Percentiles rank a stretch among this genome's conserved stretches.
phyloP scores from a whole-genome alignment of 352 stramenopile species.

The Phytophthora vignae region DNA sequence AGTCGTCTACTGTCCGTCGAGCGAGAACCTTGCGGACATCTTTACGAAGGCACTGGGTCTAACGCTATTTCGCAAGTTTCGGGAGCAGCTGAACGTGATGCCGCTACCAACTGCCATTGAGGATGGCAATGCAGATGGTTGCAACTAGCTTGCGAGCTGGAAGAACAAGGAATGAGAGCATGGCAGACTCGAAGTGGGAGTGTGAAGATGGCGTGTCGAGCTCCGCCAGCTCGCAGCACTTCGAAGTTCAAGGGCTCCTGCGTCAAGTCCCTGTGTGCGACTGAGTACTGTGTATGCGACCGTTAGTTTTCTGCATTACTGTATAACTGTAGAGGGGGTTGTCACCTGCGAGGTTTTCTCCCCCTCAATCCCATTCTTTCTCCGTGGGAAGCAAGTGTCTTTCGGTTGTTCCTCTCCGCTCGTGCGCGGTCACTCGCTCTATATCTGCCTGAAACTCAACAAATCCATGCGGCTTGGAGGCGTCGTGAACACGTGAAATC shows the following conservation, averaged over 20 bases:
- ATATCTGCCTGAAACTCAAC: too few relatives aligned
- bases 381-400: too few relatives aligned
- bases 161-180: background rate
- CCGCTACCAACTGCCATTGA: background rate
- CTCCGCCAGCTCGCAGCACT: background rate
- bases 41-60: background rate
- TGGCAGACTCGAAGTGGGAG: background rate
- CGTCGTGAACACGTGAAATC: too few relatives aligned
- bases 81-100: background rate
- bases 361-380: too few relatives aligned
- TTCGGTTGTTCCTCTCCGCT: too few relatives aligned
- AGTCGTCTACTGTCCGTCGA: too few relatives aligned
- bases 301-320: too few relatives aligned
- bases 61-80: background rate
- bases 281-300: too few relatives aligned
- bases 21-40: background rate
- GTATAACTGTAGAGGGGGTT: too few relatives aligned
- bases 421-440: too few relatives aligned
- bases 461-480: too few relatives aligned
- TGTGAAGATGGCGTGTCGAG: background rate
- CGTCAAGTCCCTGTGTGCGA: background rate
- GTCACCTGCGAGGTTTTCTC: too few relatives aligned
- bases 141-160: background rate
- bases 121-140: background rate
- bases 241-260: background rate